Conservation (phyloP, 352 stramenopile genomes). For the Pythium aristosporum region DNA sequence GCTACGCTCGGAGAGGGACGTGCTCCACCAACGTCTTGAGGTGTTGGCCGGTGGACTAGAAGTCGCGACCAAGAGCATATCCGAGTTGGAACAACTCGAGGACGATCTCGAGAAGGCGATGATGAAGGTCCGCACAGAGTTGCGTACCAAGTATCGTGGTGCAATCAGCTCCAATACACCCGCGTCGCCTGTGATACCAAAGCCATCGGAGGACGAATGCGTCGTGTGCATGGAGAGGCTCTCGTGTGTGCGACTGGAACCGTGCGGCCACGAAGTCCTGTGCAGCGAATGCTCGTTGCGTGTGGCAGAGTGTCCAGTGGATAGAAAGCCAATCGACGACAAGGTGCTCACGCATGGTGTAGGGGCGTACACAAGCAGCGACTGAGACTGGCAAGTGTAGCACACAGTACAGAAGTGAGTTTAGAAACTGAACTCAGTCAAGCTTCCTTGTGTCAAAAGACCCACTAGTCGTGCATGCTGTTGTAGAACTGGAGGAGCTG, state of each 20-base stretch:
- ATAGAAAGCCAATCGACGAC: constrained; percentile 55
- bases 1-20: constrained; percentile 13
- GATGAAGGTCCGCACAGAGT: constrained; percentile 4
- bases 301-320: constrained; percentile 54
- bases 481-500: constrained; percentile 88
- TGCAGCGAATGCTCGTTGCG: constrained; percentile 54
- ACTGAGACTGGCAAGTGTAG: not conserved
- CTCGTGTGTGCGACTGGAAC: constrained; percentile 47
- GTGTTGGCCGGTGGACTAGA: constrained; percentile 17
- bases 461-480: constrained; percentile 70
- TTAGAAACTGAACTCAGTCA: not conserved
- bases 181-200: not conserved
- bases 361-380: constrained; percentile 32
- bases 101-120: constrained; percentile 12
- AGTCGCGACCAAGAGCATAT: constrained; percentile 19
- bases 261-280: constrained; percentile 64
- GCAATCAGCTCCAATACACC: constrained; percentile 1
- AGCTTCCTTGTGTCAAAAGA: not conserved
- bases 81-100: constrained; percentile 24
- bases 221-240: constrained; percentile 56
- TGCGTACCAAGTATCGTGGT: constrained; percentile 24
- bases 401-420: too few relatives aligned
- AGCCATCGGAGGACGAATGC: constrained; percentile 25
- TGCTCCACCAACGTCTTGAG: constrained; percentile 20
- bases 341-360: constrained; percentile 70